Evolutionary conservation across 768 basidiomycete species (phyloP), one percentile per base, ranked within the genome.

Genomic region (Tulasnella sp.): DNA sequence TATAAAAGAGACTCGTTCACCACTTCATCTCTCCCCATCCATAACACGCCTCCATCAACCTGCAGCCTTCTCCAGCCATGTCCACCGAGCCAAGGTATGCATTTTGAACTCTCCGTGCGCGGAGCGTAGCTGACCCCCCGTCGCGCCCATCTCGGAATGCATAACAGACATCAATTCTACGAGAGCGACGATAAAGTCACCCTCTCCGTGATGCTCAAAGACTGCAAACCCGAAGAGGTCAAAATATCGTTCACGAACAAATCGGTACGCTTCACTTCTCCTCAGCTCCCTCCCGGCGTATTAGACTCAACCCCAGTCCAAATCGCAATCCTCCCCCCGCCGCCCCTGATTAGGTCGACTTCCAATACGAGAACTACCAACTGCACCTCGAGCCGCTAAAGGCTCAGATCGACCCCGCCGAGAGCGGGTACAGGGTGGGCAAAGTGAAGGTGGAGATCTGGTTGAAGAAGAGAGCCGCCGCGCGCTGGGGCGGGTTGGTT

Each of bases 381-480:
- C 88, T 97, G 62, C 86, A 87, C 6, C 86, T 98, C 19, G 90
- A 93, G 78, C 97, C 96, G 12, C 87, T 98, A 19, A 93, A 92
- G 83, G 94, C 93, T 58, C 90, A 92, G 84, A 94, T 98, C 83
- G 89, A 92, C 83, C 86, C 92, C 6, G 87, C 87, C 40, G 86
- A 87, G 79, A 90, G 91, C 82, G 87, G 88, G 36, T 93, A 87
- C 84, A 90, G 90, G 16, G 91, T 97, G 24, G 90, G 94, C 31
- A 93, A 92, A 83, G 91, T 96, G 82, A 98, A 98, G 85, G 89
- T 98, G 77, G 97, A 99, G 85, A 85, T 98, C 76, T 89, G 90
- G 31, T 87, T 99, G 38, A 87, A 83, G 71, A 98, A 99, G 86
- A 87, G 87, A 81, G 88, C 85, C 0, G 85, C 85, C 4, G 92